Evolutionary conservation across 2,329 filamentous ascomycete genomes (phyloP).

Genomic region (Dactylella cylindrospora): DNA sequence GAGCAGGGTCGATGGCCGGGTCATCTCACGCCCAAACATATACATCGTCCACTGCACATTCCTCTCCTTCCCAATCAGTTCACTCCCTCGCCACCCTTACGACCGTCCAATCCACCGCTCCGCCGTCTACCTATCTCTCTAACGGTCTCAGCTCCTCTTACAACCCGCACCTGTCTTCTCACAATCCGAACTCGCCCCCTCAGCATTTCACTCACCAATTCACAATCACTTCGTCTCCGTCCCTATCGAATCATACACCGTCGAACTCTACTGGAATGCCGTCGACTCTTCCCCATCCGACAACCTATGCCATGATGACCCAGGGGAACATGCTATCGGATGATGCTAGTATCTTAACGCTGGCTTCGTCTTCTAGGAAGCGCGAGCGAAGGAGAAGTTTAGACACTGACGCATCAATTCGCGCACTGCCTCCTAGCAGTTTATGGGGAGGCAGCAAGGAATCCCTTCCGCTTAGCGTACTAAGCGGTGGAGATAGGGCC

Average conservation of each 20-base stretch:
- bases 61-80: conserved; percentile 76
- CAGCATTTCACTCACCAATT: conserved; percentile 58
- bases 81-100: conserved; percentile 79
- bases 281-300: conserved; percentile 62
- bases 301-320: conserved; percentile 74
- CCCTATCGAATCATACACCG: conserved; percentile 41
- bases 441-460: conserved; percentile 80
- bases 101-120: conserved; percentile 75
- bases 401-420: conserved; percentile 82
- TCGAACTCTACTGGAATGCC: conserved; percentile 41
- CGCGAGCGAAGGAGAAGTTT: conserved; percentile 73
- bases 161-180: conserved; percentile 47
- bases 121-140: conserved; percentile 55
- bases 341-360: conserved; percentile 80
- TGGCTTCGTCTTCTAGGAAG: conserved; percentile 75
- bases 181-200: conserved; percentile 48
- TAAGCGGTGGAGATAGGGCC: conserved; percentile 58
- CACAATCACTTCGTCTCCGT: conserved; percentile 51
- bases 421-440: conserved; percentile 78
- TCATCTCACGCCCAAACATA: conserved; percentile 61
- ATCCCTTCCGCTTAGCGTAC: conserved; percentile 73
- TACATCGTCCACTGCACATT: conserved; percentile 64
- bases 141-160: conserved; percentile 39
- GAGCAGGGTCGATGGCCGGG: conserved; percentile 60
- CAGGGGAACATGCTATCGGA: conserved; percentile 81